Percentiles rank a stretch among this genome's conserved stretches.
Evolutionary conservation across 768 basidiomycete genomes (phyloP).

Genomic region (Phanerochaete carnosa): DNA sequence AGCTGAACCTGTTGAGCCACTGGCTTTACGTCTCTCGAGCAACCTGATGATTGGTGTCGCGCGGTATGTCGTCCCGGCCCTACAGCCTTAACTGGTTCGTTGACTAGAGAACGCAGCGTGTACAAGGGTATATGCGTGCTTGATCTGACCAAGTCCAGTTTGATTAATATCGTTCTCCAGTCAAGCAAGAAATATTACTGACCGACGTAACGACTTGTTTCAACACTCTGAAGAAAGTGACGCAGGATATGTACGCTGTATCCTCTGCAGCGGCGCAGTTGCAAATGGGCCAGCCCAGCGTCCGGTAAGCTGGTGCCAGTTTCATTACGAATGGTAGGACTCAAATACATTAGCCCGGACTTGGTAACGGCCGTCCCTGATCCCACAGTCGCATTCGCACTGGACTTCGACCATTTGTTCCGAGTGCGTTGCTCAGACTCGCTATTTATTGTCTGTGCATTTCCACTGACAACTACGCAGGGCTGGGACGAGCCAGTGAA

Average conservation of each 20-base stretch:
- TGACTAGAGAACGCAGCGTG: constrained; percentile 29
- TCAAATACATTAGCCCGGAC: constrained; percentile 38
- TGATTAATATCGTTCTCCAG: constrained; percentile 32
- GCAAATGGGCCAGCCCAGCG: constrained; percentile 67
- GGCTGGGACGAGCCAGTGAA: constrained; percentile 16
- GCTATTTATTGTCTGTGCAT: too few species aligned
- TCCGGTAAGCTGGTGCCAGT: constrained; percentile 44
- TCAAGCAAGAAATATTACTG: constrained; percentile 82
- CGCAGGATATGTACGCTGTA: constrained; percentile 57
- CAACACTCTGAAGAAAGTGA: constrained; percentile 71
- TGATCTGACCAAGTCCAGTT: background rate
- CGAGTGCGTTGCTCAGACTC: constrained; percentile 36
- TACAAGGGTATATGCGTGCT: constrained; percentile 40
- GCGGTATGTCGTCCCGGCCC: constrained; percentile 48
- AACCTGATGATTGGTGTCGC: constrained; percentile 89
- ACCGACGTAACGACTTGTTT: constrained; percentile 80
- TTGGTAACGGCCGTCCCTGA: constrained; percentile 42
- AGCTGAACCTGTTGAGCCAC: constrained; percentile 77
- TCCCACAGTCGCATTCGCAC: constrained; percentile 41
- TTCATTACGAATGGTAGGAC: constrained; percentile 29
- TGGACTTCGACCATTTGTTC: constrained; percentile 67
- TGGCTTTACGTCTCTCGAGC: constrained; percentile 83
- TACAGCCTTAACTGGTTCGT: background rate
- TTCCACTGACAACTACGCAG: background rate
- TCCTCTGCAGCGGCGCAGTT: constrained; percentile 48